A percentile compares a stretch with the other conserved stretches of the same genome.
Conservation (phyloP, 1,284 basidiomycete genomes). For the Ceratobasidium sp. region DNA sequence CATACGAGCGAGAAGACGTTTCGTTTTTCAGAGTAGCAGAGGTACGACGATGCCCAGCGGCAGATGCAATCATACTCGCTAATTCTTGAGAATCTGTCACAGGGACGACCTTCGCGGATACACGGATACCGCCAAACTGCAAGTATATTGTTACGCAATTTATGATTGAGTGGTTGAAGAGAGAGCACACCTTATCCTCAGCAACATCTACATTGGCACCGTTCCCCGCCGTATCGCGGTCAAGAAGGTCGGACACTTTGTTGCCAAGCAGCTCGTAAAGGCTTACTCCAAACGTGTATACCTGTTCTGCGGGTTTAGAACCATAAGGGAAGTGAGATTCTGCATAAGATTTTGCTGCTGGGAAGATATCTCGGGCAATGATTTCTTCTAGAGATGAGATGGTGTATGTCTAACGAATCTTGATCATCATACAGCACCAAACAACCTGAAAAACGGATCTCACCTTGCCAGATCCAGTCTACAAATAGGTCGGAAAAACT, state of each 20-base stretch:
- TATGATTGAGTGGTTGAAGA: not conserved
- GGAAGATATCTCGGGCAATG: slow-evolving; percentile 35
- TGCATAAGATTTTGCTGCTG: slow-evolving; percentile 25
- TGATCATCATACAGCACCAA: not conserved
- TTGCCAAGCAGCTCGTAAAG: slow-evolving; percentile 41
- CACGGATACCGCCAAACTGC: slow-evolving; percentile 34
- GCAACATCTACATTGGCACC: slow-evolving; percentile 33
- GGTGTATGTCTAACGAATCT: slow-evolving; percentile 26
- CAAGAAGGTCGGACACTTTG: slow-evolving; percentile 35
- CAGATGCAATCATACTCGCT: slow-evolving; percentile 12
- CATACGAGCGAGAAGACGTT: slow-evolving; percentile 42
- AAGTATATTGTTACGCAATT: not conserved
- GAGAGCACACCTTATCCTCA: slow-evolving; percentile 30
- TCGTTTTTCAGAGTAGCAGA: slow-evolving; percentile 54
- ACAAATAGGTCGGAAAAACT: not conserved
- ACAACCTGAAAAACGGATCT: not conserved
- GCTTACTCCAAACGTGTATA: slow-evolving; percentile 36
- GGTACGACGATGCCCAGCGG: slow-evolving; percentile 53
- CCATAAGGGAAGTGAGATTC: slow-evolving; percentile 22
- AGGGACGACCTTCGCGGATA: slow-evolving; percentile 31
- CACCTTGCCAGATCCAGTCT: slow-evolving; percentile 43
- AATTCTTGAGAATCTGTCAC: slow-evolving; percentile 21
- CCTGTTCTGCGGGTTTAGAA: slow-evolving; percentile 8
- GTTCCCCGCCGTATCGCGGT: slow-evolving; percentile 21
- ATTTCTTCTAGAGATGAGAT: slow-evolving; percentile 43